Percentiles rank a stretch among this genome's conserved stretches.
phyloP scores from a whole-genome alignment of 352 stramenopile species.

The Phytophthora uliginosa region DNA sequence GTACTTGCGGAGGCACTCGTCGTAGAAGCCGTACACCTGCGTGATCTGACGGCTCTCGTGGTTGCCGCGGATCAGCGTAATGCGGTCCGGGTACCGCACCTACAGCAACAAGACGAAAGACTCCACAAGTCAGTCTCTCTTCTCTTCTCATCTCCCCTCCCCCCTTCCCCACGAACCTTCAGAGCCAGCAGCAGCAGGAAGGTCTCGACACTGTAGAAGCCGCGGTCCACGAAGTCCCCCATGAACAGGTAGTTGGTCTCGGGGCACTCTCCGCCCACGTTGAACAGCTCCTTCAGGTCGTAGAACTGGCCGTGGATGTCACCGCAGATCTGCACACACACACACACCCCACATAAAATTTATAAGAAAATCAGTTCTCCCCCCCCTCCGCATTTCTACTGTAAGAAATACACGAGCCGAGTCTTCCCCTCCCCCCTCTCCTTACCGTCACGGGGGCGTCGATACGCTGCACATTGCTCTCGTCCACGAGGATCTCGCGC shows the following conservation, averaged over 20 bases:
- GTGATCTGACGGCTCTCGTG: constrained; percentile 99
- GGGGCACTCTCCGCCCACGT: constrained; percentile 98
- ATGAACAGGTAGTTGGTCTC: constrained; percentile 99
- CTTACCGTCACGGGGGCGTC: constrained; percentile 98
- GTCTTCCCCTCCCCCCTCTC: neutral
- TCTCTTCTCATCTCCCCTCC: neutral
- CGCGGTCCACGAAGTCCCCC: constrained; percentile 99
- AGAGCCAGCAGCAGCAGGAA: constrained; percentile 98
- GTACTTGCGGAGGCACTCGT: constrained; percentile 99
- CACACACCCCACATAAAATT: no score
- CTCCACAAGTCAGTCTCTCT: neutral
- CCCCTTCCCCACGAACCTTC: constrained; percentile 87
- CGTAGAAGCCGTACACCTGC: constrained; percentile 99
- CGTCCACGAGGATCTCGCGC: constrained; percentile 99
- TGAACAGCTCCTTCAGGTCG: constrained; percentile 99
- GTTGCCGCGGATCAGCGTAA: constrained; percentile 99
- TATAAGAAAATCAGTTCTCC: constrained; percentile 14
- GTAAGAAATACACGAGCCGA: neutral
- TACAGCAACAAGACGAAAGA: constrained; percentile 32
- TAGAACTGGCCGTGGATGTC: constrained; percentile 99
- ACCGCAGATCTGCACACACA: constrained; percentile 95
- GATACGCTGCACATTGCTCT: constrained; percentile 99
- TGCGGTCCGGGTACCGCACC: constrained; percentile 98
- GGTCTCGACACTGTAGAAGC: constrained; percentile 99
- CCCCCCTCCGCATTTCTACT: neutral